These are phyloP conservation scores for Fonsecaea nubica DNA, from an alignment of 2,329 filamentous ascomycete species.

Conservation along the genomic window DNA sequence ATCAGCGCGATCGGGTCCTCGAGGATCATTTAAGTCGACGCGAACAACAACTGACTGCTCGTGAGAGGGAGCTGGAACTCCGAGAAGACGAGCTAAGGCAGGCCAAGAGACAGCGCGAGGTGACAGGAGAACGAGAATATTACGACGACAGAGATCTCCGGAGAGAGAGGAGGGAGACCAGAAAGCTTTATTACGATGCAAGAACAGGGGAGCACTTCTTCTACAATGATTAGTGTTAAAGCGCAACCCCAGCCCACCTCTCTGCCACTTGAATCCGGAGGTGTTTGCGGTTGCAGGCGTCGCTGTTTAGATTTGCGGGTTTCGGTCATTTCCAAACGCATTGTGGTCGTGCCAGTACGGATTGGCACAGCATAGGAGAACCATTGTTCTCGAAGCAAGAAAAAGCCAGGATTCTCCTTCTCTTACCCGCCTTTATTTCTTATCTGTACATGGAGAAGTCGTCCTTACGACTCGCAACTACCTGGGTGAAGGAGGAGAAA, in stretches of 20 bases:
- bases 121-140: constrained; percentile 13
- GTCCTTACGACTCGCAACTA: not conserved
- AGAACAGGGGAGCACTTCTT: constrained; percentile 14
- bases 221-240: constrained; percentile 11
- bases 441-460: not conserved
- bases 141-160: constrained; percentile 23
- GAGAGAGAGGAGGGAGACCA: constrained; percentile 20
- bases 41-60: constrained; percentile 16
- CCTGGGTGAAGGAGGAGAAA: not conserved
- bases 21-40: constrained; percentile 25
- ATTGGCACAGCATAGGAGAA: not conserved
- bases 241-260: not conserved
- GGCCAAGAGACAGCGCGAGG: constrained; percentile 8
- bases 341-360: not conserved
- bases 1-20: constrained; percentile 28
- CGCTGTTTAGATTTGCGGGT: not conserved
- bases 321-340: not conserved
- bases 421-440: not conserved
- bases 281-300: not conserved
- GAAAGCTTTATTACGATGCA: constrained; percentile 11
- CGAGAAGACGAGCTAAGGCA: constrained; percentile 20
- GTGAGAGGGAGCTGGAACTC: constrained; percentile 22
- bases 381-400: not conserved
- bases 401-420: not conserved
- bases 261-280: not conserved